Base-by-base conservation (phyloP, 129 eudicot species). In the Tanacetum coccineum region DNA sequence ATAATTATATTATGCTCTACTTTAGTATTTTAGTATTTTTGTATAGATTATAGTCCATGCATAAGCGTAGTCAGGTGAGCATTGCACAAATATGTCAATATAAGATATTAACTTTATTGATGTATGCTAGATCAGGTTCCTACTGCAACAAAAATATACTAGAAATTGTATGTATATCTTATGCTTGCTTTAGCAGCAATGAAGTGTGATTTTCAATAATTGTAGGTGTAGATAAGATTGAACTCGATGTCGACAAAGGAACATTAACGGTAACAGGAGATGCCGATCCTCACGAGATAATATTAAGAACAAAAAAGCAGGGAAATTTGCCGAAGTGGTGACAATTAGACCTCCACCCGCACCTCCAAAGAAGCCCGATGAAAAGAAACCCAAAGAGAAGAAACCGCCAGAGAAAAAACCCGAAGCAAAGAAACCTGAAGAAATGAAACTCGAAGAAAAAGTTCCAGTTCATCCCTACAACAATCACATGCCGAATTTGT, bases 61-160 rank as follows among this genome's bases (percentile, higher is more conserved):
- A 62, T 93, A 93, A 12, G 95, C 98, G 57, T 88, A 93, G 82
- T 93, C 98, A 20, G 98, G 96, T 63, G 98, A 22, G 84, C 98
- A 93, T 96, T 93, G 89, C 79, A 85, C 66, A 30, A 61, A 9
- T 3, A 14, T 48, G n/a, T n/a, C n/a, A n/a, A n/a, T n/a, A n/a
- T n/a, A n/a, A n/a, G n/a, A n/a, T n/a, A n/a, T n/a, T n/a, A n/a
- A n/a, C n/a, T n/a, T n/a, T n/a, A n/a, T n/a, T n/a, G n/a, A n/a
- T n/a, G n/a, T n/a, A n/a, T n/a, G n/a, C n/a, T n/a, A n/a, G n/a
- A n/a, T n/a, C n/a, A n/a, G n/a, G n/a, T n/a, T n/a, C n/a, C n/a
- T 46, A 4, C 6, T 32, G 36, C 13, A 55, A 18, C 39, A 11
- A 36, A 42, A 20, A 13, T 19, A 3, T 1, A 42, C 36, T 13